These are phyloP conservation scores for Ceratocystis destructans DNA, from an alignment of 2,329 filamentous ascomycete species.

Conservation along the genomic window DNA sequence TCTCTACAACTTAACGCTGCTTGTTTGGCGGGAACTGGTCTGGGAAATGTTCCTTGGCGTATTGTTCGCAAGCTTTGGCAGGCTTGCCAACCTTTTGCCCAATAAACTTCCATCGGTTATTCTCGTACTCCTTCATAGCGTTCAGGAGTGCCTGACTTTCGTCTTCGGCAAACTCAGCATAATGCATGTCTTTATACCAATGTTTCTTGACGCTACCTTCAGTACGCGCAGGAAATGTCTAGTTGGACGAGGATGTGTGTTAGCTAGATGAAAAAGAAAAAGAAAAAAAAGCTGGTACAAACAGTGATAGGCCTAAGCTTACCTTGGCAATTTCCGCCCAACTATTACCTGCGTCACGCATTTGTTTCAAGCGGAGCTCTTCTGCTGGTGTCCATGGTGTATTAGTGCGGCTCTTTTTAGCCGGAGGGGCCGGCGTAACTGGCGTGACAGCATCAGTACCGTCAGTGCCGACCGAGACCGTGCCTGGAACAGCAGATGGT, in stretches of 20 bases:
- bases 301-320: conserved; percentile 36
- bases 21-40: conserved; percentile 24
- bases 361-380: conserved; percentile 79
- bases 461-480: conserved; percentile 8
- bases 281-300: not conserved
- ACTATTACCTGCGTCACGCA: conserved; percentile 83
- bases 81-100: conserved; percentile 95
- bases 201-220: conserved; percentile 99
- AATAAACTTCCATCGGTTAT: conserved; percentile 97
- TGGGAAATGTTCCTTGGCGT: conserved; percentile 88
- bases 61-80: conserved; percentile 71
- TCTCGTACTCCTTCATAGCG: conserved; percentile 97
- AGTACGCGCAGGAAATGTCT: conserved; percentile 85
- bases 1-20: conserved; percentile 9
- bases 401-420: conserved; percentile 95
- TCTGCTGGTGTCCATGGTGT: conserved; percentile 96
- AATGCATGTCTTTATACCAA: conserved; percentile 99
- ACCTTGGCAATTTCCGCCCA: conserved; percentile 99
- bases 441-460: conserved; percentile 16
- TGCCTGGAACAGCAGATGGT: conserved; percentile 25
- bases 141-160: conserved; percentile 75
- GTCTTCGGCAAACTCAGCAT: conserved; percentile 94
- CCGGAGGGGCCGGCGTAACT: conserved; percentile 23
- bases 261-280: not conserved
- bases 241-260: conserved; percentile 8